These are phyloP conservation scores for Madurella fahalii DNA, from an alignment of 2,329 filamentous ascomycete species.

Conservation along the genomic window DNA sequence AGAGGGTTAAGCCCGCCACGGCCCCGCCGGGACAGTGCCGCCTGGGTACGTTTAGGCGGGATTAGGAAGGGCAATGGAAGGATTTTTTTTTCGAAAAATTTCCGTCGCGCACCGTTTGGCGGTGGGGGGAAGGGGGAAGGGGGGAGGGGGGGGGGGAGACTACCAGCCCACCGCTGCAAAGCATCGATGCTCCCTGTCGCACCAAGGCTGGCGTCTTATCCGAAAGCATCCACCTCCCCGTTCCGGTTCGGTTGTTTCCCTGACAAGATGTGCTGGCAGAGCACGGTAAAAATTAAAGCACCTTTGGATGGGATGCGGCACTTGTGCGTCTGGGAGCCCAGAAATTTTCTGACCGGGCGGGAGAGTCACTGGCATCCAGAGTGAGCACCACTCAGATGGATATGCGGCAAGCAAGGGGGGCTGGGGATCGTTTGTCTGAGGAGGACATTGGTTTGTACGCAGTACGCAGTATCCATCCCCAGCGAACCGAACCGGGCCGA, in stretches of 20 bases:
- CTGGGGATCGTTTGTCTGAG: too few species aligned
- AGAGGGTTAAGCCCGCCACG: conserved; percentile 24
- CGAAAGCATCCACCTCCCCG: not conserved
- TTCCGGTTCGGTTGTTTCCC: conserved; percentile 1
- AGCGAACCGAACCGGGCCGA: conserved; percentile 22
- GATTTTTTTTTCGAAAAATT: conserved; percentile 17
- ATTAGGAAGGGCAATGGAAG: conserved; percentile 23
- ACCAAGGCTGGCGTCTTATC: not conserved
- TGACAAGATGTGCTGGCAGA: not conserved
- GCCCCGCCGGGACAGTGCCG: conserved; percentile 24
- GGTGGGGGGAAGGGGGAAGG: too few species aligned
- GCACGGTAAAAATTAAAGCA: too few species aligned
- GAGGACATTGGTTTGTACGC: conserved; percentile 10
- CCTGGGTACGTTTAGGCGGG: conserved; percentile 23
- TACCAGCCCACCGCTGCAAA: conserved; percentile 12
- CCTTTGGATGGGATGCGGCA: too few species aligned
- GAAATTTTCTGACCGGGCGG: not conserved
- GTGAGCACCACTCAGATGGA: not conserved
- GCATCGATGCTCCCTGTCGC: conserved; percentile 20
- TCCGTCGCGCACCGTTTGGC: conserved; percentile 7
- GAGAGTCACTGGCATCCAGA: not conserved
- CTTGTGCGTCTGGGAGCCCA: not conserved
- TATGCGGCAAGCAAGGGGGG: not conserved
- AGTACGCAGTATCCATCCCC: conserved; percentile 4
- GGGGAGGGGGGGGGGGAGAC: too few species aligned